Conservation (phyloP, 148 eudicot genomes). For the Chenopodium formosanum region DNA sequence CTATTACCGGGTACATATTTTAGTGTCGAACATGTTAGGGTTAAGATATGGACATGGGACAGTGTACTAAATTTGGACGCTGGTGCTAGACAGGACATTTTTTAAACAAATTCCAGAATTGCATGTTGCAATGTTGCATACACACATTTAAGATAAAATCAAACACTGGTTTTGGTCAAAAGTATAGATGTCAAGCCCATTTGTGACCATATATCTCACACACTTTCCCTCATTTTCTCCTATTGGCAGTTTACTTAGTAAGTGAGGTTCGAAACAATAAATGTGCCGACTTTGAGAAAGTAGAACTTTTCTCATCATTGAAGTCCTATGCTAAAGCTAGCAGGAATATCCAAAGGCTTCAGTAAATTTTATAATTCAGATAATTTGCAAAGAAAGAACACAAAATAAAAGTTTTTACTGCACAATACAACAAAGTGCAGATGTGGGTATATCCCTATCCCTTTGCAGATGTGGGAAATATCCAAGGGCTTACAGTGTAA, state of each 20-base stretch:
- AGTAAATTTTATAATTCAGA: neutral
- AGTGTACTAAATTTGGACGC: too few relatives aligned
- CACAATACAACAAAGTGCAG: neutral
- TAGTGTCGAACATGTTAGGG: too few relatives aligned
- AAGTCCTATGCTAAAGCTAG: neutral
- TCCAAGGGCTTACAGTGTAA: too few relatives aligned
- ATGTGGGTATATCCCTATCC: neutral
- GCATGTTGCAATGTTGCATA: too few relatives aligned
- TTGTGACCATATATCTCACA: neutral
- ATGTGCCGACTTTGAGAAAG: too few relatives aligned
- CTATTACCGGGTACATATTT: neutral
- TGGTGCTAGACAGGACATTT: too few relatives aligned
- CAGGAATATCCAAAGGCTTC: neutral
- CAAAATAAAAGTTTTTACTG: neutral
- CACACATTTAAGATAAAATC: neutral
- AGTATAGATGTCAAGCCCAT: neutral
- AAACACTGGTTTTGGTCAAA: neutral
- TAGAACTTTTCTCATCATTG: too few relatives aligned
- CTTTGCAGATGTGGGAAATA: neutral
- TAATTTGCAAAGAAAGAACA: neutral
- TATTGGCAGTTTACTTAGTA: neutral
- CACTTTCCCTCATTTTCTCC: neutral
- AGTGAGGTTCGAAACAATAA: too few relatives aligned
- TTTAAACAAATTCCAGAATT: too few relatives aligned
- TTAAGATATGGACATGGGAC: too few relatives aligned